A percentile compares a stretch with the other conserved stretches of the same genome.
phyloP scores from a whole-genome alignment of 176 grass and related monocot genomes.

The Thalia dealbata region DNA sequence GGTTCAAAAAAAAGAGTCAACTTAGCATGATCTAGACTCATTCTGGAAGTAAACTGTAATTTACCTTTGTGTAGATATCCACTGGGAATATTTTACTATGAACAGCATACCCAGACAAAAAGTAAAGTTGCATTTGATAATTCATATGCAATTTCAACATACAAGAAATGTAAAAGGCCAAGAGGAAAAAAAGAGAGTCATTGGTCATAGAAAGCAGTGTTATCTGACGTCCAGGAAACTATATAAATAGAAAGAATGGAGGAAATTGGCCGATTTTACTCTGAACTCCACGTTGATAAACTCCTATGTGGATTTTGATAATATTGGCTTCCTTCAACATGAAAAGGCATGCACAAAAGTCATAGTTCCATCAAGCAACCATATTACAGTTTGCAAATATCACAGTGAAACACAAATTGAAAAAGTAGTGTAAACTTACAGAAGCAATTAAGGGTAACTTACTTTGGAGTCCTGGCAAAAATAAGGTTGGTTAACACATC shows the following conservation, averaged over 20 bases:
- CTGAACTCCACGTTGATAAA: neutral
- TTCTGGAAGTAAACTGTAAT: too few species aligned
- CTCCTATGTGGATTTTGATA: neutral
- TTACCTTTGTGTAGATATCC: too few species aligned
- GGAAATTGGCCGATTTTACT: neutral
- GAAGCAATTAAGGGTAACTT: constrained; percentile 3
- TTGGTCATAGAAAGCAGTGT: too few species aligned
- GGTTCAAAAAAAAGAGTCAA: too few species aligned
- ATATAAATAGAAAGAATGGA: neutral
- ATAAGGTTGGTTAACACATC: constrained; percentile 94
- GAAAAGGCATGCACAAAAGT: neutral
- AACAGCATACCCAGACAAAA: too few species aligned
- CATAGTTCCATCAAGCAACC: neutral
- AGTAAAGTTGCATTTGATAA: too few species aligned
- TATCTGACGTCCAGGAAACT: neutral
- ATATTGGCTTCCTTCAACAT: neutral
- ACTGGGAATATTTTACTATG: too few species aligned
- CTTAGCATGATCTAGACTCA: too few species aligned
- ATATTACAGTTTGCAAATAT: neutral
- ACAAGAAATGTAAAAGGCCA: too few species aligned
- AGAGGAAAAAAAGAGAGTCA: too few species aligned
- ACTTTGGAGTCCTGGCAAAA: constrained; percentile 79
- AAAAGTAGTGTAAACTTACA: neutral
- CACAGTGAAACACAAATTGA: neutral
- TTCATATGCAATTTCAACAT: too few species aligned